These are phyloP conservation scores for Viridothelium virens DNA, from an alignment of 495 filamentous ascomycete species.

Conservation along the genomic window DNA sequence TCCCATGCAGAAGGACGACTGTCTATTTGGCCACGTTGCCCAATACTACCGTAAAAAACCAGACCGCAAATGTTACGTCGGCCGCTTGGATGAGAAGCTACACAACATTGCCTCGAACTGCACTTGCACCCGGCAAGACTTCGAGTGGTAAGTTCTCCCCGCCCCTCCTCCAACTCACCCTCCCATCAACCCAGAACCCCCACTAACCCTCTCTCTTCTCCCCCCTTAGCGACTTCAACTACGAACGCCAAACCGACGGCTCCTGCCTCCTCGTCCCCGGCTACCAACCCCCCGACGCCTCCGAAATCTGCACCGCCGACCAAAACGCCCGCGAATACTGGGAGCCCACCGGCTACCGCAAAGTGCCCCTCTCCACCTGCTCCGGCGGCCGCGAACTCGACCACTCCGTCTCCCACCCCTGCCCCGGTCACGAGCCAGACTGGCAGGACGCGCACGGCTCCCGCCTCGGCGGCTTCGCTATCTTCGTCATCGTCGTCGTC, in stretches of 20 bases:
- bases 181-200: slow-evolving; percentile 20
- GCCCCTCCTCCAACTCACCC: not conserved
- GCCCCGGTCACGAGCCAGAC: slow-evolving; percentile 60
- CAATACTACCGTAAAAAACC: slow-evolving; percentile 84
- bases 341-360: slow-evolving; percentile 80
- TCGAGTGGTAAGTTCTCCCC: slow-evolving; percentile 68
- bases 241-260: slow-evolving; percentile 62
- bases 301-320: slow-evolving; percentile 57
- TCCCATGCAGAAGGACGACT: slow-evolving; percentile 63
- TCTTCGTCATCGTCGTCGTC: slow-evolving; percentile 78
- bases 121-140: slow-evolving; percentile 74
- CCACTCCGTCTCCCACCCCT: slow-evolving; percentile 50
- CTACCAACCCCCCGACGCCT: slow-evolving; percentile 56
- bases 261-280: slow-evolving; percentile 69
- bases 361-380: slow-evolving; percentile 83
- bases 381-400: slow-evolving; percentile 64
- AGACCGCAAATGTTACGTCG: slow-evolving; percentile 69
- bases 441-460: slow-evolving; percentile 59
- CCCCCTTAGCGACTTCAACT: slow-evolving; percentile 79
- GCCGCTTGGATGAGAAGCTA: slow-evolving; percentile 54
- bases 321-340: slow-evolving; percentile 63
- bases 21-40: slow-evolving; percentile 84
- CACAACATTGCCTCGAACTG: slow-evolving; percentile 67
- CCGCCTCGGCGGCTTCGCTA: slow-evolving; percentile 59
- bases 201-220: slow-evolving; percentile 11